phyloP scores from a whole-genome alignment of 768 basidiomycete species.

The Russula foetens region DNA sequence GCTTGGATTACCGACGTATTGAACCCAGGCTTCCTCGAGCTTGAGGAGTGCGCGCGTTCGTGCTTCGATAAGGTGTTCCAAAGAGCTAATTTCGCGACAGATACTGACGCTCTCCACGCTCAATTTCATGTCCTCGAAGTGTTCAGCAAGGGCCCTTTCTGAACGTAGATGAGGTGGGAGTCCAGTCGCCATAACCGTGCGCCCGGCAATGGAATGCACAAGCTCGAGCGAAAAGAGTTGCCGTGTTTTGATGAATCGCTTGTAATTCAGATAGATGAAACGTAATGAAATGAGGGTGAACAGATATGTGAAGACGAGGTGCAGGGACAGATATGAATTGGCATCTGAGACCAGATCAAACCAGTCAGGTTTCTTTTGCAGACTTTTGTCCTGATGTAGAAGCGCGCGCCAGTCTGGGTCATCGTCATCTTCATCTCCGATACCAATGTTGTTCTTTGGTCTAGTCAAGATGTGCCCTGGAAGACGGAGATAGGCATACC shows the following conservation, averaged over 20 bases:
- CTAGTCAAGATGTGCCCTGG: slow-evolving; percentile 26
- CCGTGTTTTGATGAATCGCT: slow-evolving; percentile 78
- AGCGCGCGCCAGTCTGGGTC: slow-evolving; percentile 23
- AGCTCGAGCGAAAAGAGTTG: slow-evolving; percentile 93
- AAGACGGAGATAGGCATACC: slow-evolving; percentile 36
- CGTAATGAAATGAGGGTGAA: slow-evolving; percentile 84
- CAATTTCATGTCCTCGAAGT: slow-evolving; percentile 85
- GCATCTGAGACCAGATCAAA: slow-evolving; percentile 86
- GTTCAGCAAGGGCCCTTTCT: slow-evolving; percentile 82
- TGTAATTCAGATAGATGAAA: slow-evolving; percentile 85
- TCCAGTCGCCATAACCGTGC: slow-evolving; percentile 82
- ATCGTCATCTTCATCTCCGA: slow-evolving; percentile 43
- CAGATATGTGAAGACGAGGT: slow-evolving; percentile 89
- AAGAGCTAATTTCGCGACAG: slow-evolving; percentile 69
- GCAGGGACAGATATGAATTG: slow-evolving; percentile 79
- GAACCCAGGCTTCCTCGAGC: slow-evolving; percentile 80
- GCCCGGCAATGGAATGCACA: slow-evolving; percentile 88
- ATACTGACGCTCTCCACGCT: slow-evolving; percentile 90
- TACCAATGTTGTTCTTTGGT: slow-evolving; percentile 75
- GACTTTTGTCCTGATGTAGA: slow-evolving; percentile 23
- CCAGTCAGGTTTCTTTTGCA: slow-evolving; percentile 43
- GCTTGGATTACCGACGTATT: slow-evolving; percentile 92
- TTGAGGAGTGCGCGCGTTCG: slow-evolving; percentile 73
- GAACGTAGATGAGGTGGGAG: slow-evolving; percentile 80
- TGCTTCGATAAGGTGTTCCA: slow-evolving; percentile 66